A percentile compares a stretch with the other conserved stretches of the same genome.
These are phyloP conservation scores for Candida tunisiensis DNA, from an alignment of 1,139 yeast genomes.

Conservation along the genomic window DNA sequence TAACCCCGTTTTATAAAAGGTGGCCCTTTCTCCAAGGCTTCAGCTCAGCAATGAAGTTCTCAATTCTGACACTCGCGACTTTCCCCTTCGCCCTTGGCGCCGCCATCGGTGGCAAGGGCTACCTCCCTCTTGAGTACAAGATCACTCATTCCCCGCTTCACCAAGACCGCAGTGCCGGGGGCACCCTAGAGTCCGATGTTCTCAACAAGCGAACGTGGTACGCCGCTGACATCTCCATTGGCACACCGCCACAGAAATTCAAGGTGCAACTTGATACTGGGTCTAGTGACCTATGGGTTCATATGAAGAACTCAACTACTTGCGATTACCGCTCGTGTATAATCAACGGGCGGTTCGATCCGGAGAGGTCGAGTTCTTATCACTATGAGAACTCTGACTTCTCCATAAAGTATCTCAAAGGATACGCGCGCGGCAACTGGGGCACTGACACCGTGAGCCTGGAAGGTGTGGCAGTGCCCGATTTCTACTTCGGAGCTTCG, in stretches of 20 bases:
- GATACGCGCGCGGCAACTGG: conserved; percentile 12
- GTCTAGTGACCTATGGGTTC: conserved; percentile 11
- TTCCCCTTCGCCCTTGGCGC: too few relatives aligned
- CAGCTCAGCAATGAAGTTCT: too few relatives aligned
- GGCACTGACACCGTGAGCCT: conserved; percentile 7
- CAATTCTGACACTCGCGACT: too few relatives aligned
- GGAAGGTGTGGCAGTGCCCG: too few relatives aligned
- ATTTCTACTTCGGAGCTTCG: too few relatives aligned
- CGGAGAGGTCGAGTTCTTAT: conserved; percentile 60
- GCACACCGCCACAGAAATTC: conserved; percentile 9
- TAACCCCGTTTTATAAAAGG: too few relatives aligned
- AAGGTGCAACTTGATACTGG: conserved; percentile 11
- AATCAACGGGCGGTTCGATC: conserved; percentile 82
- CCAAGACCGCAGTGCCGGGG: too few relatives aligned
- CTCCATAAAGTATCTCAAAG: conserved; percentile 10
- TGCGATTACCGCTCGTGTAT: conserved; percentile 92
- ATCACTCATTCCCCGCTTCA: too few relatives aligned
- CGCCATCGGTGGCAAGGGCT: too few relatives aligned
- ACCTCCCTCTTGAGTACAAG: too few relatives aligned
- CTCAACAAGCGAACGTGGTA: conserved; percentile 9
- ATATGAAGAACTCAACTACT: conserved; percentile 48
- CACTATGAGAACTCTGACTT: conserved; percentile 56
- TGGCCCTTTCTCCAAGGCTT: too few relatives aligned
- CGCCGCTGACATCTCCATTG: conserved; percentile 8
- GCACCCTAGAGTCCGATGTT: too few relatives aligned